phyloP scores from a whole-genome alignment of 495 filamentous ascomycete species.

The Wilcoxina mikolae region DNA sequence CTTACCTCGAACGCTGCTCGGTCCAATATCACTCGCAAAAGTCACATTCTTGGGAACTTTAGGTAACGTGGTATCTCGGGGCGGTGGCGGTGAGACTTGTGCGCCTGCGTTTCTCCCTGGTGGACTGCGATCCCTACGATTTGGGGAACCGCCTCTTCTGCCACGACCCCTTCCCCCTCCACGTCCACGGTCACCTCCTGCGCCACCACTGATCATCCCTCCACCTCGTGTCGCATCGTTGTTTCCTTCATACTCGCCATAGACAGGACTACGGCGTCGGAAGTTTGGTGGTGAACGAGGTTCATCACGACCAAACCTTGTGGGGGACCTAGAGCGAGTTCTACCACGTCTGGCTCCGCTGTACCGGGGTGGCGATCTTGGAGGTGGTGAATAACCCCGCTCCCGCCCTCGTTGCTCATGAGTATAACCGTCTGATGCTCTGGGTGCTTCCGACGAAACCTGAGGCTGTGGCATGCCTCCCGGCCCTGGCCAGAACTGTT shows the following conservation, averaged over 20 bases:
- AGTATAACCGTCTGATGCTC: conserved; percentile 6
- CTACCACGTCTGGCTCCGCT: conserved; percentile 36
- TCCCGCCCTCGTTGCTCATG: conserved; percentile 19
- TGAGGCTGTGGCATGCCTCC: background rate
- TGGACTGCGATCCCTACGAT: conserved; percentile 38
- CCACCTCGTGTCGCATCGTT: background rate
- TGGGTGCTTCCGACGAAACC: background rate
- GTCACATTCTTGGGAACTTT: conserved; percentile 58
- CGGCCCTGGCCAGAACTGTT: conserved; percentile 2
- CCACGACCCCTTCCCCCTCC: conserved; percentile 40
- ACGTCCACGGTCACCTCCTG: conserved; percentile 41
- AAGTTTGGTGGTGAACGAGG: conserved; percentile 40
- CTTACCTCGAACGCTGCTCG: conserved; percentile 65
- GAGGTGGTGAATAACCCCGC: conserved; percentile 26
- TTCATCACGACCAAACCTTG: conserved; percentile 23
- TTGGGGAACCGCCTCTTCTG: conserved; percentile 28
- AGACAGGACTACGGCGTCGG: conserved; percentile 45
- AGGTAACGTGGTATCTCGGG: conserved; percentile 10
- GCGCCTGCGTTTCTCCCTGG: conserved; percentile 32
- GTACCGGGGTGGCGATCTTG: conserved; percentile 41
- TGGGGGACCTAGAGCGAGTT: conserved; percentile 60
- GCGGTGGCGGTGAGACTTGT: conserved; percentile 8
- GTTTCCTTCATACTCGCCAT: conserved; percentile 50
- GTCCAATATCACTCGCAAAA: conserved; percentile 57
- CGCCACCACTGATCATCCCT: conserved; percentile 38